A percentile compares a stretch with the other conserved stretches of the same genome.
Evolutionary conservation across 805 yeast species (phyloP).

Genomic region (Schizosaccharomyces pombe): ASM294v3 CU329670.1:1013001-1013500

Average conservation of each 20-base stretch:
- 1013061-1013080: constrained; percentile 40
- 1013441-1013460: constrained; percentile 90
- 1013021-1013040: constrained; percentile 56
- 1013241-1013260: constrained; percentile 85
- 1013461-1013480: constrained; percentile 87
- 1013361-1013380: constrained; percentile 88
- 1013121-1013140: neutral
- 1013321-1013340: constrained; percentile 84
- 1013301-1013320: constrained; percentile 86
- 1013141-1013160: constrained; percentile 7
- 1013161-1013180: neutral
- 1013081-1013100: constrained; percentile 46
- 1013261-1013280: constrained; percentile 91
- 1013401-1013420: constrained; percentile 90
- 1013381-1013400: constrained; percentile 57
- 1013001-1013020: constrained; percentile 81
- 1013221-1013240: constrained; percentile 76
- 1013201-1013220: constrained; percentile 65
- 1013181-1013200: constrained; percentile 4
- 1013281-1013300: constrained; percentile 88
- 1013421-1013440: constrained; percentile 82
- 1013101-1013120: constrained; percentile 24
- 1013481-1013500: constrained; percentile 58
- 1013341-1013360: constrained; percentile 66
- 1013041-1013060: constrained; percentile 55